Evolutionary conservation across 345 rosid species (phyloP), one percentile per base, ranked within the genome.

Genomic region (Brassica nigra): DNA sequence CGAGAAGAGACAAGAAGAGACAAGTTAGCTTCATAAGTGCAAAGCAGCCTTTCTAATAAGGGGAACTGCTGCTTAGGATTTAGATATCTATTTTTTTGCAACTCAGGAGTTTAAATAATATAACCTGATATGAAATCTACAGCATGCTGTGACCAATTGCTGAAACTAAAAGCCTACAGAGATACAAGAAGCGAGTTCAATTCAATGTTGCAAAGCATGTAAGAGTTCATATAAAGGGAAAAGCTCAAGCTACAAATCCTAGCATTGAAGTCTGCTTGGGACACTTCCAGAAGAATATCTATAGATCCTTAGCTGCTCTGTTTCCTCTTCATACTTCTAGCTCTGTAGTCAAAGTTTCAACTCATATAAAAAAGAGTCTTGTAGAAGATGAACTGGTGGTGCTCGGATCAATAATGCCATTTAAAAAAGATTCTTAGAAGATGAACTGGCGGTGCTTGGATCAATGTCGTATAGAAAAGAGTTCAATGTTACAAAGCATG

Each of bases 101-200:
- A 55, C 28, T 71, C 15, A 29, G 1, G 66, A 62, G 55, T 4
- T 8, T 44, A 4, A 74, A 39, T 28, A 69, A 74, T 37, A 54
- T 27, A 83, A 93, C 99, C 96, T 84, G 88, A 70, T 79, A 91
- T 89, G 88, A 90, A 90, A 63, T 93, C 97, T 65, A 88, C 92
- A 66, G 99, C 97, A 81, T 95, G 99, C 81, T 93, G 99, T 15
- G 93, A 89, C 97, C 97, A 95, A 66, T 84, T 91, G 30, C 89
- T 79, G 78, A 91, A 91, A 75, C 83, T 87, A 77, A 81, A 72
- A 64, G 85, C 90, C 98, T 91, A 85, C 81, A 65, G 61, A 65
- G 0, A 44, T 4, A 15, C 6, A 80, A 57, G 57, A 64, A 76
- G 18, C 44, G 7, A 71, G 34, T 34, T 62, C 14, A 61, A 16